A percentile compares a stretch with the other conserved stretches of the same genome.
phyloP scores from a whole-genome alignment of 2,329 filamentous ascomycete species.

The Tolypocladium ophioglossoides region DNA sequence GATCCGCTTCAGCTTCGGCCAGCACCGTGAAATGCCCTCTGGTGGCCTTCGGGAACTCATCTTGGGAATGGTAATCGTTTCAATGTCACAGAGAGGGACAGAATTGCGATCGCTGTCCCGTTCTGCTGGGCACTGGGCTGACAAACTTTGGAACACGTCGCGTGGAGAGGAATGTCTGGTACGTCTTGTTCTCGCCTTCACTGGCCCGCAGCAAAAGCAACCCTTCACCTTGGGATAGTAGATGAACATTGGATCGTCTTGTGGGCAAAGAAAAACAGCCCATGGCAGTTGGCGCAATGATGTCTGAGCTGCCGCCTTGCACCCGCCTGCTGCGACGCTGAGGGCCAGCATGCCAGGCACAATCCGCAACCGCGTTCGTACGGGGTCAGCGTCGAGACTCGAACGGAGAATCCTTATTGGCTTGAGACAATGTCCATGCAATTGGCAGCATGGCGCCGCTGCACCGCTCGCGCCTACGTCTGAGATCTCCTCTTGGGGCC shows the following conservation, averaged over 20 bases:
- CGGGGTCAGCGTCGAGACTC: neutral
- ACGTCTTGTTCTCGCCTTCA: neutral
- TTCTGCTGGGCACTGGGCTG: neutral
- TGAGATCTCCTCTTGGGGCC: too few species aligned
- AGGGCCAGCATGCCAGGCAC: neutral
- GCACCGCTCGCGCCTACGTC: too few species aligned
- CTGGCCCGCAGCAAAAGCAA: constrained; percentile 1
- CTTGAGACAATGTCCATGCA: neutral
- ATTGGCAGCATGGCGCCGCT: neutral
- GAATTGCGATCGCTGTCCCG: neutral
- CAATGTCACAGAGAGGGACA: neutral
- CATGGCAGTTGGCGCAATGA: neutral
- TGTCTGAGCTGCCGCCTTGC: neutral
- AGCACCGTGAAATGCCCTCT: neutral
- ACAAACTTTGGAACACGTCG: constrained; percentile 1
- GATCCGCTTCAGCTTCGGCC: neutral
- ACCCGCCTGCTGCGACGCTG: neutral
- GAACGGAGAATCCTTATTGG: neutral
- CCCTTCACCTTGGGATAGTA: neutral
- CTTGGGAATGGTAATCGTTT: constrained; percentile 1
- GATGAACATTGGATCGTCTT: neutral
- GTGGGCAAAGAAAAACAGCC: neutral
- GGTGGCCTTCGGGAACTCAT: neutral
- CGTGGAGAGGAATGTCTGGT: constrained; percentile 2
- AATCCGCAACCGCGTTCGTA: neutral